A percentile compares a stretch with the other conserved stretches of the same genome.
Evolutionary conservation across 2,329 filamentous ascomycete species (phyloP).

Genomic region (Scedosporium dehoogii): DNA sequence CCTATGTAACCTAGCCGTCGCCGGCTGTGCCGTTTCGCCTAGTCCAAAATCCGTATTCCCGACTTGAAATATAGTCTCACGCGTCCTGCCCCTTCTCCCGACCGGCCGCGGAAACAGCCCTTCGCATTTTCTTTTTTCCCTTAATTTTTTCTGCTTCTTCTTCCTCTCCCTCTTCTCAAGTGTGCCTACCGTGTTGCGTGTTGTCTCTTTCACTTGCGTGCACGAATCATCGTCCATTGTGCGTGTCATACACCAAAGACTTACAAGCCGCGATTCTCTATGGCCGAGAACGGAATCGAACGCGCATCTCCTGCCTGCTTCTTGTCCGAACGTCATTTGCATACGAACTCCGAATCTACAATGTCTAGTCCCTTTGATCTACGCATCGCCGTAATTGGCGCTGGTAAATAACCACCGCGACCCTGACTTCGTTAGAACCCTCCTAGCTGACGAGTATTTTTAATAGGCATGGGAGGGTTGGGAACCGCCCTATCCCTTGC

Average conservation of each 20-base stretch:
- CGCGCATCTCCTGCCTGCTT: constrained; percentile 5
- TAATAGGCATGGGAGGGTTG: constrained; percentile 66
- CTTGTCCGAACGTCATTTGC: constrained; percentile 3
- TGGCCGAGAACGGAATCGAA: constrained; percentile 9
- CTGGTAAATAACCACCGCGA: constrained; percentile 25
- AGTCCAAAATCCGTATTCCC: not conserved
- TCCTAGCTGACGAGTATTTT: not conserved
- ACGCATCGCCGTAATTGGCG: constrained; percentile 41
- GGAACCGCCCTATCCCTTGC: constrained; percentile 63
- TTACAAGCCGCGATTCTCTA: not conserved
- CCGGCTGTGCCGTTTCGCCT: not conserved
- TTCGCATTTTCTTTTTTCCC: not conserved
- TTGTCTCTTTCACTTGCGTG: not conserved
- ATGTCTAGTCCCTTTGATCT: constrained; percentile 15
- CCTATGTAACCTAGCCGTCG: not conserved
- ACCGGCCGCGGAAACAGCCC: not conserved
- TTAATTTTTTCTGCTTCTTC: not conserved
- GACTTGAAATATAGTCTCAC: not conserved
- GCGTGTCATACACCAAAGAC: not conserved
- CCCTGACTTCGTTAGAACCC: not conserved
- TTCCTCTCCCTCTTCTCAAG: not conserved
- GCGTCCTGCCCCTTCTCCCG: not conserved
- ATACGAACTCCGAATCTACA: not conserved
- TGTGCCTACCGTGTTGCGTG: not conserved
- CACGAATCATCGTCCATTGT: not conserved